A percentile compares a stretch with the other conserved stretches of the same genome.
Conservation (phyloP, 179 eudicot genomes). For the Silene coronaria region DNA sequence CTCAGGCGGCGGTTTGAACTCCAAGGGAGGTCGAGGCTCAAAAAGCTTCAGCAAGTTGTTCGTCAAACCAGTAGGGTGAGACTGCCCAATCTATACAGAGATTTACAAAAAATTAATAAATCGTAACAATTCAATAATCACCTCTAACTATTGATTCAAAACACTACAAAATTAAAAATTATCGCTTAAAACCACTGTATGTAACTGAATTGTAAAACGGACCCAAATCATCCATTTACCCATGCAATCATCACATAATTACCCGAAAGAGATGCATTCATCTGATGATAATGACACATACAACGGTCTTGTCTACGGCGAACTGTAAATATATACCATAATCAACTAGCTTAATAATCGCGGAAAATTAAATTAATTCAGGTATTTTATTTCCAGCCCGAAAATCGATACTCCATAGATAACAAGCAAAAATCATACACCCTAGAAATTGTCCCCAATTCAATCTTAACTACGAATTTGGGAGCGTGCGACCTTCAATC, state of each 20-base stretch:
- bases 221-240: too few relatives aligned
- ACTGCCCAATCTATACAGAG: conserved; percentile 66
- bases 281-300: too few relatives aligned
- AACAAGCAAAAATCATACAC: too few relatives aligned
- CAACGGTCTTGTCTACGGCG: not conserved
- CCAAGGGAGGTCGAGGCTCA: conserved; percentile 91
- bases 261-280: too few relatives aligned
- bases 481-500: not conserved
- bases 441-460: not conserved
- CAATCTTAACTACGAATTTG: not conserved
- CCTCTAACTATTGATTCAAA: not conserved
- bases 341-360: not conserved
- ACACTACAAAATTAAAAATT: not conserved
- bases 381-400: too few relatives aligned
- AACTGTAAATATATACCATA: not conserved
- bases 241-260: too few relatives aligned
- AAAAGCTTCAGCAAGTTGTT: conserved; percentile 71
- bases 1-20: conserved; percentile 84
- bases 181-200: not conserved
- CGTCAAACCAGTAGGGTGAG: conserved; percentile 94
- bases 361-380: too few relatives aligned
- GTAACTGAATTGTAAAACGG: not conserved
- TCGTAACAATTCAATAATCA: not conserved
- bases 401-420: too few relatives aligned
- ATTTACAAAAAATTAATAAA: not conserved